phyloP scores from a whole-genome alignment of 75 land plant species.

The Pinus taeda region DNA sequence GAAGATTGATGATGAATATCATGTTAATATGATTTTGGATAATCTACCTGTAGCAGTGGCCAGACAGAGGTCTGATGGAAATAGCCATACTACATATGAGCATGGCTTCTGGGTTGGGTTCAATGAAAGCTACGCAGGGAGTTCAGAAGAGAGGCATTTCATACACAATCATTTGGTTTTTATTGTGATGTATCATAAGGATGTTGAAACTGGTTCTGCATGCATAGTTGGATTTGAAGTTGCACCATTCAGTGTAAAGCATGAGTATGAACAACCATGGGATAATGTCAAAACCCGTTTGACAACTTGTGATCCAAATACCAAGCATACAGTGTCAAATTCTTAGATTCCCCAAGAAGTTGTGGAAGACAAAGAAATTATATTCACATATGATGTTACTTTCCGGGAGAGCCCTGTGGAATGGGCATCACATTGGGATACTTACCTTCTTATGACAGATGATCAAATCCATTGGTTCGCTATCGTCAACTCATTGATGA shows the following conservation, averaged over 20 bases:
- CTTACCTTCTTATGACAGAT: slow-evolving; percentile 66
- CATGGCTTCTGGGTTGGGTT: slow-evolving; percentile 84
- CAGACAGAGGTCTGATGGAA: slow-evolving; percentile 55
- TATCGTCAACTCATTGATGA: slow-evolving; percentile 68
- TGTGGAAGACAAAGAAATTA: slow-evolving; percentile 58
- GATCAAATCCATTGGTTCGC: slow-evolving; percentile 81
- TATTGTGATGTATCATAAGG: slow-evolving; percentile 68
- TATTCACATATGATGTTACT: slow-evolving; percentile 87
- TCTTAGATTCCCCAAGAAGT: slow-evolving; percentile 78
- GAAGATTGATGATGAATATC: slow-evolving; percentile 91
- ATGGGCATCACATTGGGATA: slow-evolving; percentile 84
- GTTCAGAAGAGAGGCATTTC: slow-evolving; percentile 65
- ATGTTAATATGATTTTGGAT: slow-evolving; percentile 92
- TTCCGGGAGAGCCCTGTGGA: slow-evolving; percentile 56
- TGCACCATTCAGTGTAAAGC: slow-evolving; percentile 84
- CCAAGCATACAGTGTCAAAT: slow-evolving; percentile 42
- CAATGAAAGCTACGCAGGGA: slow-evolving; percentile 64
- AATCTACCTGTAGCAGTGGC: slow-evolving; percentile 88
- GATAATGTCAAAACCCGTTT: slow-evolving; percentile 43
- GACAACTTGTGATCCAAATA: slow-evolving; percentile 75
- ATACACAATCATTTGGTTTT: slow-evolving; percentile 82
- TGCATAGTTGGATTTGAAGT: slow-evolving; percentile 97
- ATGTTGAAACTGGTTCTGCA: slow-evolving; percentile 55
- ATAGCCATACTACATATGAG: slow-evolving; percentile 54
- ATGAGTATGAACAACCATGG: slow-evolving; percentile 68